Conservation (phyloP, 805 yeast genomes). For the Spathaspora gorwiae region DNA sequence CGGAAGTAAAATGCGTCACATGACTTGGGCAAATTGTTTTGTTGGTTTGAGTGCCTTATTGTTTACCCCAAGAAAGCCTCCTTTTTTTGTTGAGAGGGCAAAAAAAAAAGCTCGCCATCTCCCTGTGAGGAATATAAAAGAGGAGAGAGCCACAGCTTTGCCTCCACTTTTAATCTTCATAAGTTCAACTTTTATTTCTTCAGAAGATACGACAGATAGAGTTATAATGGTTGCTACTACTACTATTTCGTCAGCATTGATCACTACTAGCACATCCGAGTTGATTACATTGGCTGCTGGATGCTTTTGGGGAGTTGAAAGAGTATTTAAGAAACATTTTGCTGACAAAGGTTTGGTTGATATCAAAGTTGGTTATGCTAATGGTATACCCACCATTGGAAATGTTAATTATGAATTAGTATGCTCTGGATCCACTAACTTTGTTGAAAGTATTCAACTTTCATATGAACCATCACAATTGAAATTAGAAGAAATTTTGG, state of each 20-base stretch:
- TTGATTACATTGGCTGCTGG: constrained; percentile 49
- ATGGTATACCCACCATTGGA: constrained; percentile 58
- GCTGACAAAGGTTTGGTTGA: constrained; percentile 64
- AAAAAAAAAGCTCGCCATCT: too few species aligned
- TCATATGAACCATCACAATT: constrained; percentile 72
- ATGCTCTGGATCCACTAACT: constrained; percentile 68
- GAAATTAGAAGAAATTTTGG: constrained; percentile 57
- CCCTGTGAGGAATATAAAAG: too few species aligned
- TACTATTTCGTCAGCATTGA: constrained; percentile 31
- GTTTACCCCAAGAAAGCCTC: too few species aligned
- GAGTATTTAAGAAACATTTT: constrained; percentile 69
- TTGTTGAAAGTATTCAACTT: constrained; percentile 81
- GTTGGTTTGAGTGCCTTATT: too few species aligned
- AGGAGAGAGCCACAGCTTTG: too few species aligned
- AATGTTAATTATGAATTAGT: constrained; percentile 57
- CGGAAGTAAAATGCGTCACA: constrained; percentile 13
- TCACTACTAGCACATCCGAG: constrained; percentile 30
- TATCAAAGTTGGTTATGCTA: constrained; percentile 85
- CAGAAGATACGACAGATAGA: too few species aligned
- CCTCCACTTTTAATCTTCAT: too few species aligned
- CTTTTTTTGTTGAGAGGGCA: too few species aligned
- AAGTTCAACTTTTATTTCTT: too few species aligned
- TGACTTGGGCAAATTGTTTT: not conserved
- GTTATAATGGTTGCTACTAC: constrained; percentile 1
- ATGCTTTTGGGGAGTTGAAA: constrained; percentile 90